Conservation (phyloP, 768 basidiomycete genomes). For the Mycena crocata region DNA sequence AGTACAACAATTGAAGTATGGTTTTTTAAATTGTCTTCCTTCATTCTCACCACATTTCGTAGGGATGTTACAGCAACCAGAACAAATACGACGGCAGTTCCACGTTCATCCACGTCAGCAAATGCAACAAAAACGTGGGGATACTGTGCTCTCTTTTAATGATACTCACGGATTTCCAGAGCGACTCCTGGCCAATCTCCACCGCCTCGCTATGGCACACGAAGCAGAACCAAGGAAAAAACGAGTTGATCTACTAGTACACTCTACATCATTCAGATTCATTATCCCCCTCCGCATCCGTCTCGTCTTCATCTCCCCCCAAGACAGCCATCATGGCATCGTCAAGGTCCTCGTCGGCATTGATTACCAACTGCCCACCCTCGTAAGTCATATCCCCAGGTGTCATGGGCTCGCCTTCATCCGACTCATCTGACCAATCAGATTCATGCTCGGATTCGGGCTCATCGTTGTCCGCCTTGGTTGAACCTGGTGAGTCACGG, state of each 20-base stretch:
- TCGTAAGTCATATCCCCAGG: neutral
- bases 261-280: neutral
- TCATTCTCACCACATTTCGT: too few species aligned
- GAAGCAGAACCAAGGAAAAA: too few species aligned
- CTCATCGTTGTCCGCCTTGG: neutral
- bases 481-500: too few species aligned
- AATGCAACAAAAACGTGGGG: too few species aligned
- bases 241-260: neutral
- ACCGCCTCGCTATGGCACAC: too few species aligned
- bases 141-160: too few species aligned
- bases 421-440: conserved; percentile 2
- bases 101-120: too few species aligned
- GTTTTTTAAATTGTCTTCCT: too few species aligned
- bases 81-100: too few species aligned
- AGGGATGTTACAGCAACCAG: neutral
- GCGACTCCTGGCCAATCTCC: too few species aligned
- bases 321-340: neutral
- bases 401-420: neutral
- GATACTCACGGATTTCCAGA: too few species aligned
- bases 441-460: neutral
- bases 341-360: neutral
- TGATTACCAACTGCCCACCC: neutral
- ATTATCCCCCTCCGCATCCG: neutral
- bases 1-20: neutral
- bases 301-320: neutral